Evolutionary conservation across 2,329 filamentous ascomycete genomes (phyloP).

Genomic region (Exophiala xenobiotica): DNA sequence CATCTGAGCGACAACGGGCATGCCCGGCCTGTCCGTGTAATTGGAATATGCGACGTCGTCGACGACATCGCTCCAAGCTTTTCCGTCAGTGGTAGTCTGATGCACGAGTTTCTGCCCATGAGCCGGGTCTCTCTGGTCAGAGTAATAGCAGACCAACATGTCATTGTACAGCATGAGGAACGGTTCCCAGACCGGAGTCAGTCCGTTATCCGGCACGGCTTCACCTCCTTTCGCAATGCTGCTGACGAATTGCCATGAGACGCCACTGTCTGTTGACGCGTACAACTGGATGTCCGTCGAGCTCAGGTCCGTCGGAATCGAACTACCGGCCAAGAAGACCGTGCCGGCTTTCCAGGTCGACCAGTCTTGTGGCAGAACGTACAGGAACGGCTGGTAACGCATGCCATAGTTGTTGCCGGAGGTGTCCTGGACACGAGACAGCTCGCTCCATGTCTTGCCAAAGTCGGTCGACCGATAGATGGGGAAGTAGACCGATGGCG

Average conservation of each 20-base stretch:
- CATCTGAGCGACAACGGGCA: conserved; percentile 62
- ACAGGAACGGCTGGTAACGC: conserved; percentile 68
- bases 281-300: conserved; percentile 69
- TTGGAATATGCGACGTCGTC: conserved; percentile 63
- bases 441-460: conserved; percentile 61
- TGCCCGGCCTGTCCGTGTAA: conserved; percentile 65
- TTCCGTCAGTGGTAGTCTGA: conserved; percentile 60
- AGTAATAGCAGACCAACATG: conserved; percentile 66
- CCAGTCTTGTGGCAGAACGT: conserved; percentile 59
- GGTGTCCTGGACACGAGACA: conserved; percentile 63
- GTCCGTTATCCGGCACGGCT: conserved; percentile 61
- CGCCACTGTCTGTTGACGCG: conserved; percentile 60
- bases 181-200: conserved; percentile 72
- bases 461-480: conserved; percentile 52
- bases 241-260: conserved; percentile 66
- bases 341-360: conserved; percentile 62
- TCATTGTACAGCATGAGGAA: conserved; percentile 61
- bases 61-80: conserved; percentile 58
- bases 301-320: conserved; percentile 54
- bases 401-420: conserved; percentile 62
- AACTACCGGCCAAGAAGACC: conserved; percentile 61
- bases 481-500: conserved; percentile 55
- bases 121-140: conserved; percentile 65
- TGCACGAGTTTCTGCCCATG: conserved; percentile 70
- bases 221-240: conserved; percentile 64